Conservation (phyloP, 441 rosid species). For the Corymbia calophylla region DNA sequence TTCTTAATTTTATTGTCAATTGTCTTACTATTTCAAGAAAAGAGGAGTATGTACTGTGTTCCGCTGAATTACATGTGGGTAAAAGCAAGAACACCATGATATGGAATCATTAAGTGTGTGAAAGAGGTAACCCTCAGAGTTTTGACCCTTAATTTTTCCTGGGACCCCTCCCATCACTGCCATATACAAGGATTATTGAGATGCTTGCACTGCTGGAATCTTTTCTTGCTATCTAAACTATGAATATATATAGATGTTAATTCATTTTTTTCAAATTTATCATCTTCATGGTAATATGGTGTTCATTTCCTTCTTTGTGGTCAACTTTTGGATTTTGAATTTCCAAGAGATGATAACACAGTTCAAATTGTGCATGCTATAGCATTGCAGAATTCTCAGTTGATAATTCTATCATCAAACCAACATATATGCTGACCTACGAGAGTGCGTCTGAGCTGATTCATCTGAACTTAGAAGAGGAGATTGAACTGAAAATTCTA, state of each 20-base stretch:
- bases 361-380: slow-evolving; percentile 7
- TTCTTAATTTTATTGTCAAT: background rate
- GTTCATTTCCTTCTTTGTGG: background rate
- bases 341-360: background rate
- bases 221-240: background rate
- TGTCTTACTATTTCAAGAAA: background rate
- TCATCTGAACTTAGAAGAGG: slow-evolving; percentile 82
- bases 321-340: background rate
- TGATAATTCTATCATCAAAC: slow-evolving; percentile 67
- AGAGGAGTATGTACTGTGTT: background rate
- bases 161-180: background rate
- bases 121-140: background rate
- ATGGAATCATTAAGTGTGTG: background rate
- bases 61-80: background rate
- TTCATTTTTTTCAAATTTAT: background rate
- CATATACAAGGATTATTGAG: background rate
- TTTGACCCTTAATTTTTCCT: background rate
- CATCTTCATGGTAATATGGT: background rate
- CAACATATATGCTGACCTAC: slow-evolving; percentile 96
- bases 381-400: slow-evolving; percentile 91
- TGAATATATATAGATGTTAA: background rate
- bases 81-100: background rate
- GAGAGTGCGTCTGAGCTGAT: slow-evolving; percentile 95
- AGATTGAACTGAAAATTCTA: slow-evolving; percentile 63
- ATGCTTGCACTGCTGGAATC: background rate